Evolutionary conservation across 2,329 filamentous ascomycete species (phyloP), one percentile per base, ranked within the genome.

Genomic region (Chalaropsis ovoidea): DNA sequence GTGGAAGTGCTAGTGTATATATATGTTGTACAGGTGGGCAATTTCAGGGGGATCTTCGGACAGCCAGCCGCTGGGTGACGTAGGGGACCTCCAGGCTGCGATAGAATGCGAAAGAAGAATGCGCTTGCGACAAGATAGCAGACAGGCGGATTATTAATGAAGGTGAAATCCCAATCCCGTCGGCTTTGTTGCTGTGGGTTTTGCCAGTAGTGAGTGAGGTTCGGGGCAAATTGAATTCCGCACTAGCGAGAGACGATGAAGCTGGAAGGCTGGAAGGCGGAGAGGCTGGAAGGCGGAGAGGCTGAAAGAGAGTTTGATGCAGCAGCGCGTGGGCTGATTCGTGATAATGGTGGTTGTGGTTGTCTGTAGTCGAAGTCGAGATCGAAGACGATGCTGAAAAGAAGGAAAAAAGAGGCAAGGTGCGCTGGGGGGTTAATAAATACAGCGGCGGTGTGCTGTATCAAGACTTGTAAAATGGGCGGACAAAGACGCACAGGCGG

Each of bases 71-170:
- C 17, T 17, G 31, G 54, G 15, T 58, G 54, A 58, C 54, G 54
- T 19, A 58, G 15, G 17, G 17, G n/a, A 39, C 39, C 2, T 39
- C 63, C 63, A 47, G 66, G 69, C 64, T 72, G 69, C 61, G 67
- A 65, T 35, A 60, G 64, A 61, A 56, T 45, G 64, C 35, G 31
- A 54, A 42, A 19, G 52, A 61, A 41, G 10, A n/a, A 47, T 35
- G 43, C 31, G 39, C 41, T 15, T 56, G 43, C 39, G 22, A 58
- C 43, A 62, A 43, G 19, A 39, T 58, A 19, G 15, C n/a, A 19
- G 15, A 58, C n/a, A 8, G 6, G n/a, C 7, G 7, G 54, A 58
- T 58, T 58, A 58, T 58, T 58, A 58, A 58, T 58, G 54, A 58
- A 58, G 2, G 27, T 35, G 31, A 19, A 39, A 39, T 8, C 13